Evolutionary conservation across 163 green algal genomes (phyloP).

Genomic region (Chloromonas sp.): DNA sequence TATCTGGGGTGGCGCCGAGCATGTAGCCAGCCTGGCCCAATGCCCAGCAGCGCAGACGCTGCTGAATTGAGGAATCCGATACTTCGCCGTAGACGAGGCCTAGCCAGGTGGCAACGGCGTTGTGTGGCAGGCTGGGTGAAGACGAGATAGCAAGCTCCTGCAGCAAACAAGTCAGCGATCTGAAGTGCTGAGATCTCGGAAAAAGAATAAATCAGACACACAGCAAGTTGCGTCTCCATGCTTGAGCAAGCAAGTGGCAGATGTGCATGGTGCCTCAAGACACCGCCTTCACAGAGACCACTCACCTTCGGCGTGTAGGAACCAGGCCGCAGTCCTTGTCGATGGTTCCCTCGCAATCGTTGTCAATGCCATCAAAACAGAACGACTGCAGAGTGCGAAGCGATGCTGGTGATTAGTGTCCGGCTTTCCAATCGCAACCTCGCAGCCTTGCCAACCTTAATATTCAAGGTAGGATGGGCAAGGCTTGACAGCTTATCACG

Average conservation of each 20-base stretch:
- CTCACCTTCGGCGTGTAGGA: constrained; percentile 1
- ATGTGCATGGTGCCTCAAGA: too few species aligned
- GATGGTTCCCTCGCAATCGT: constrained; percentile 18
- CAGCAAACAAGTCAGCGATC: constrained; percentile 4
- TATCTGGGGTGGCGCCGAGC: constrained; percentile 5
- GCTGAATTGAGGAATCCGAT: neutral
- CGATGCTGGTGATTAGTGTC: too few species aligned
- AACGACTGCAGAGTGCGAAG: neutral
- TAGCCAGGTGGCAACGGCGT: constrained; percentile 12
- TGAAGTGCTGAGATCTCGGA: too few species aligned
- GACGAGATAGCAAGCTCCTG: constrained; percentile 9
- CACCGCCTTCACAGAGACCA: too few species aligned
- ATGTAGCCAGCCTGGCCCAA: constrained; percentile 16
- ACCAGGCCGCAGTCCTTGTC: constrained; percentile 13
- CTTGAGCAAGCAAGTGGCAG: too few species aligned
- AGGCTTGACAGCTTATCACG: too few species aligned
- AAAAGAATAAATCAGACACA: too few species aligned
- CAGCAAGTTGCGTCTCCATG: too few species aligned
- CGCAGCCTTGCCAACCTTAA: too few species aligned
- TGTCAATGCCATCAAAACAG: constrained; percentile 17
- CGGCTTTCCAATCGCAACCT: too few species aligned
- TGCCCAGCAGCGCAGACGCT: constrained; percentile 15
- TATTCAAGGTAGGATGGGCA: neutral
- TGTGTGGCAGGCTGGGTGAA: constrained; percentile 3
- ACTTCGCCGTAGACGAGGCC: constrained; percentile 9